Base-by-base conservation (phyloP, 2,329 filamentous ascomycete species). In the Colletotrichum navitas region DNA sequence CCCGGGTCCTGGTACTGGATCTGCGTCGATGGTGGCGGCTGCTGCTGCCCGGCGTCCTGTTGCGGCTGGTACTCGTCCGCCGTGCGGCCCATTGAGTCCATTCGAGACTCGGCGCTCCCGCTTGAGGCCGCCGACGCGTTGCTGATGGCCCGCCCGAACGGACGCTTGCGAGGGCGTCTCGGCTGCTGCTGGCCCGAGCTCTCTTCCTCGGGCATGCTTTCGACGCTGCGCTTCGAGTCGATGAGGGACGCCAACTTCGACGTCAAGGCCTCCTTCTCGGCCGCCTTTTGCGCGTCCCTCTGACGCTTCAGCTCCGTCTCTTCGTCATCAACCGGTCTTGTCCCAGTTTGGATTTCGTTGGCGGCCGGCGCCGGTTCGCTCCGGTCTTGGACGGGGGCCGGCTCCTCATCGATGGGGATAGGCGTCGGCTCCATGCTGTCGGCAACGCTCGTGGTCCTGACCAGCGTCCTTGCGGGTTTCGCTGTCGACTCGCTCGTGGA, bases 101-200 rank as follows among this genome's bases (percentile, higher is more conserved):
- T 76, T 41, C 66, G 68, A 49, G 54, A 69, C 49, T 85, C 85
- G 21, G 80, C 81, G 65, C 86, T 85, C 55, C 79, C 82, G 63
- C 80, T 85, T 64, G 86, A 88, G 6, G 82, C 81, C 1, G 84
- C 85, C 2, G 88, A 90, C 3, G 83, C 84, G 75, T 90, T 90
- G 79, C 88, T 90, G 36, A 87, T 79, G 3, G 87, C 89, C 14
- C 89, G 86, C 6, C 89, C 89, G 3, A 91, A 80, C 67, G 91
- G 86, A 65, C 87, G 85, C 63, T 84, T 81, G 1, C 83, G 80
- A 21, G 80, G 78, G 10, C 59, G 74, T 24, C 77, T 73, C 12
- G 36, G 24, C 21, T 59, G 69, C 16, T 49, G 49, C 47, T 59
- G 54, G 34, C 69, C 68, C 39, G 3, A 74, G 66, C n/a, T 69